Evolutionary conservation across 192 early-diverging fungal species (phyloP).

Genomic region (Rhizophagus prolifer): DNA sequence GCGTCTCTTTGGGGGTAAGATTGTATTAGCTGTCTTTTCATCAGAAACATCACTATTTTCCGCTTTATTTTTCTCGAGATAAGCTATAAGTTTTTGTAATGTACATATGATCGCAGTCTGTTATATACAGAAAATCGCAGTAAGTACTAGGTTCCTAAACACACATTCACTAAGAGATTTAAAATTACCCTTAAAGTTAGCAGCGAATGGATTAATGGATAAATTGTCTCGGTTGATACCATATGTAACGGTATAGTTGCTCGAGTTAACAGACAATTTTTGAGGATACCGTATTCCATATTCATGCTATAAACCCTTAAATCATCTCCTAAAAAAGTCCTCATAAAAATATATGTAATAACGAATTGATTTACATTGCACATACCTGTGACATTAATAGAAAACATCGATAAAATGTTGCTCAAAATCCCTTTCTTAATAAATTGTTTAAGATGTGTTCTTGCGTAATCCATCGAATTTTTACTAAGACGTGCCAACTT

Average conservation of each 20-base stretch:
- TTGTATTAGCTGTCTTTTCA: background rate
- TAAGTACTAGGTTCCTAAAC: background rate
- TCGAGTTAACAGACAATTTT: constrained; percentile 13
- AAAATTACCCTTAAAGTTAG: constrained; percentile 3
- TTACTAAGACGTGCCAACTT: constrained; percentile 12
- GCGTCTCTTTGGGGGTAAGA: background rate
- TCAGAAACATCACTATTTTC: background rate
- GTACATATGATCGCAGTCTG: constrained; percentile 9
- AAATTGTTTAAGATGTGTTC: background rate
- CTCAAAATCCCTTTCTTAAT: background rate
- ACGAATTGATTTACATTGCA: background rate
- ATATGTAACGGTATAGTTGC: constrained; percentile 18
- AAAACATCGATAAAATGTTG: constrained; percentile 2
- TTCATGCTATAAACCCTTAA: background rate
- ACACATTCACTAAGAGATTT: background rate
- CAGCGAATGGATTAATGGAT: constrained; percentile 5
- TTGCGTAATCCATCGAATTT: constrained; percentile 2
- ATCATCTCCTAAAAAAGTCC: constrained; percentile 10
- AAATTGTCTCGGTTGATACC: background rate
- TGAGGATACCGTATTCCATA: constrained; percentile 7
- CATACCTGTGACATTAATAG: constrained; percentile 22
- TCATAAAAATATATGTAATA: background rate
- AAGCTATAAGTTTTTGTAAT: background rate
- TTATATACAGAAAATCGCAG: background rate
- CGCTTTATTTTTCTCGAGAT: background rate